These are phyloP conservation scores for Clitoria ternatea DNA, from an alignment of 306 rosid species.

Conservation along the genomic window DNA sequence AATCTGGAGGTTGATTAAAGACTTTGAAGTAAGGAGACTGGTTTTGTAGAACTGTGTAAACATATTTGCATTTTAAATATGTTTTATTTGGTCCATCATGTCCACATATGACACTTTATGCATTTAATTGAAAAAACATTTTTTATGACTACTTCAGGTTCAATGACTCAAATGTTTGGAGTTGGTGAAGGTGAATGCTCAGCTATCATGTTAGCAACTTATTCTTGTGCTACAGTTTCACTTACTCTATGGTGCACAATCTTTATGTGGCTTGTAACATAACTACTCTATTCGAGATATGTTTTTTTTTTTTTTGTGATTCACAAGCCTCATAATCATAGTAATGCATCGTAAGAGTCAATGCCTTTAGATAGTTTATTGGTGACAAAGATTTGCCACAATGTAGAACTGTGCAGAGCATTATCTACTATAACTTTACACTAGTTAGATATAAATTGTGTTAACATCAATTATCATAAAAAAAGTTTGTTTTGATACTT, in stretches of 20 bases:
- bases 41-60: no score
- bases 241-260: constrained; percentile 35
- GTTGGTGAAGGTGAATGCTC: constrained; percentile 37
- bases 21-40: no score
- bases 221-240: constrained; percentile 23
- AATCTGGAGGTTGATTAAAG: no score
- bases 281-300: not conserved
- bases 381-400: no score
- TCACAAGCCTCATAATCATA: not conserved
- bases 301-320: not conserved
- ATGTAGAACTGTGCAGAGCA: no score
- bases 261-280: constrained; percentile 34
- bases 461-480: no score
- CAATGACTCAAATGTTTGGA: constrained; percentile 36
- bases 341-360: not conserved
- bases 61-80: not conserved
- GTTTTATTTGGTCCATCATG: not conserved
- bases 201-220: constrained; percentile 37
- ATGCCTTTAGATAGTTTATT: no score
- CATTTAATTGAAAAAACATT: not conserved
- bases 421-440: no score
- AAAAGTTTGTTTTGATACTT: no score
- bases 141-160: constrained; percentile 9
- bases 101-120: not conserved
- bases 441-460: no score